A percentile compares a stretch with the other conserved stretches of the same genome.
Conservation (phyloP, 1,139 yeast genomes). For the Lipomyces yarrowii region DNA sequence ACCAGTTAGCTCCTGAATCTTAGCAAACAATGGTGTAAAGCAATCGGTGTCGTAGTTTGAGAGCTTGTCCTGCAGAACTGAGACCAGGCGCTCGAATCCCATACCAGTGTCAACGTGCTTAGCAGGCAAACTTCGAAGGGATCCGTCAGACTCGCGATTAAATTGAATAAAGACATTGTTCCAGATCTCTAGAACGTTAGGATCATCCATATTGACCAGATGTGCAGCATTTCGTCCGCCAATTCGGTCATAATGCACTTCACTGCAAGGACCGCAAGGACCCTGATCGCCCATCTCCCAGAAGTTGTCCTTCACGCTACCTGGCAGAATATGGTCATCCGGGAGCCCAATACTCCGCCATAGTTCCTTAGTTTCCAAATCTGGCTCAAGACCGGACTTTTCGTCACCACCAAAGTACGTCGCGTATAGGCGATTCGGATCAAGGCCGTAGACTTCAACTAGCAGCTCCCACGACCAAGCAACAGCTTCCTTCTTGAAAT, state of each 20-base stretch:
- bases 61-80: conserved; percentile 83
- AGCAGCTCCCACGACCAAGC: conserved; percentile 87
- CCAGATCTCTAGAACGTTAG: conserved; percentile 97
- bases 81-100: conserved; percentile 97
- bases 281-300: conserved; percentile 99
- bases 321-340: conserved; percentile 91
- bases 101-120: conserved; percentile 97
- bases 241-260: conserved; percentile 93
- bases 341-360: conserved; percentile 89
- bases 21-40: conserved; percentile 80
- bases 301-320: conserved; percentile 86
- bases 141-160: conserved; percentile 89
- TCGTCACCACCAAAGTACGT: conserved; percentile 95
- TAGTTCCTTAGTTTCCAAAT: conserved; percentile 83
- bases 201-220: conserved; percentile 94
- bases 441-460: conserved; percentile 79
- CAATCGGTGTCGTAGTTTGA: conserved; percentile 98
- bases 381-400: conserved; percentile 83
- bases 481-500: conserved; percentile 93
- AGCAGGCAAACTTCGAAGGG: conserved; percentile 81
- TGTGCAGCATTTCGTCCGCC: conserved; percentile 95
- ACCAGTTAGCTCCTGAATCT: conserved; percentile 89
- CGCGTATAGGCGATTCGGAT: conserved; percentile 80
- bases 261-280: conserved; percentile 99
- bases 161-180: conserved; percentile 94